Evolutionary conservation across 352 stramenopile species (phyloP), one percentile per base, ranked within the genome.

Genomic region (Aphanomyces astaci): DNA sequence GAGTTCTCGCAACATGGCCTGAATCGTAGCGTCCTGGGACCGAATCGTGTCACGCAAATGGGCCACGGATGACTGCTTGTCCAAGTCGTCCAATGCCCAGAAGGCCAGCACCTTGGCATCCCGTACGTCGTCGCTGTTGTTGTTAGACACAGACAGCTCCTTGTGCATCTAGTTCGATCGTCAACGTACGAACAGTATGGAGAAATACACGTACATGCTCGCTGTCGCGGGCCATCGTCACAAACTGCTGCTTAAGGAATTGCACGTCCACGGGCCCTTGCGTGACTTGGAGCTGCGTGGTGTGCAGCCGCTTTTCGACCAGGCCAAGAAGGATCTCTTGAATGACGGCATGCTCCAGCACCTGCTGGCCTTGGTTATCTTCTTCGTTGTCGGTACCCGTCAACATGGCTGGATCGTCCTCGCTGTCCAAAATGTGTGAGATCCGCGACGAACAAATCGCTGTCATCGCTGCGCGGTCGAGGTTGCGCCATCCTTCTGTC

Each of bases 21-120:
- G 62, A 17, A 68, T 68, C 30, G 48, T 46, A 15, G 10, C 30
- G 15, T 68, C 62, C 36, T 68, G 62, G 36, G 27, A 25, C 19
- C 62, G 62, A 60, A 68, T 60, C 13, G 62, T 68, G 15, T 68
- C 62, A 13, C 39, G 28, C 17, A 68, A 48, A 25, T 68, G 33
- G 13, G 24, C 27, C 13, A 62, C 4, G 10, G n/a, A 52, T 9
- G 48, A 57, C 10, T 19, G 32, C 24, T 24, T 33, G 3, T 59
- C 25, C 9, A 68, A 31, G 17, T 68, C 62, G 24, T 68, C 62
- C 7, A 68, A 22, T 24, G 62, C 62, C 62, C 62, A 68, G 4
- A 52, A 68, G 19, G 62, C 62, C n/a, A 68, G 32, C 5, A 62
- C 27, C 48, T 57, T 68, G 11, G 55, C 43, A 28, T 68, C 62